Evolutionary conservation across 192 early-diverging fungal species (phyloP).

Genomic region (Linnemannia hyalina): DNA sequence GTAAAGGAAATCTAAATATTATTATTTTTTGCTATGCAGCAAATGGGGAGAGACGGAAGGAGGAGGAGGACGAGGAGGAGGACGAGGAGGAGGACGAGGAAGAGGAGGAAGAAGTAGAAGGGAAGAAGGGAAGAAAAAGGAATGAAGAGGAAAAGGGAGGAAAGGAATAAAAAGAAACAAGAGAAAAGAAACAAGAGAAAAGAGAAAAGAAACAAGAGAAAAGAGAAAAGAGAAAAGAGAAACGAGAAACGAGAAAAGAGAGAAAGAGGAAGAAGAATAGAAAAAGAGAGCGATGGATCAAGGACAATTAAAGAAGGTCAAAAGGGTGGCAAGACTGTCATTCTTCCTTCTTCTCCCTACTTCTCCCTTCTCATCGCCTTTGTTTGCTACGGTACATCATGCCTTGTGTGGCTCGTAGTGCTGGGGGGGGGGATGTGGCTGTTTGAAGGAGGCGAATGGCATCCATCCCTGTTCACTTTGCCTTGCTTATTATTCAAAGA

Average conservation of each 20-base stretch:
- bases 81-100: neutral
- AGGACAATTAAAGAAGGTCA: too few relatives aligned
- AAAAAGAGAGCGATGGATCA: neutral
- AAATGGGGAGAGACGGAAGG: neutral
- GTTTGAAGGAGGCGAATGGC: too few relatives aligned
- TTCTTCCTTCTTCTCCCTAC: neutral
- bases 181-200: neutral
- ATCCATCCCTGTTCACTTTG: too few relatives aligned
- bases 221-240: neutral
- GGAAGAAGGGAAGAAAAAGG: neutral
- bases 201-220: neutral
- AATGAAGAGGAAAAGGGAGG: neutral
- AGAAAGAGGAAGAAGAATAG: neutral
- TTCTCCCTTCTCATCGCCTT: too few relatives aligned
- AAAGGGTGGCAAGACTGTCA: neutral
- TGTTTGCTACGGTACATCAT: neutral
- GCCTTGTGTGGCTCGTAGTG: neutral
- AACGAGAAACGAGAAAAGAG: neutral
- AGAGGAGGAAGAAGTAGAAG: too few relatives aligned
- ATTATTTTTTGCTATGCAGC: constrained; percentile 1
- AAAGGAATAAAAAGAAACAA: neutral
- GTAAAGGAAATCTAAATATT: neutral
- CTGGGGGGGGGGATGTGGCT: too few relatives aligned
- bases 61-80: neutral
- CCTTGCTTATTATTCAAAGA: too few relatives aligned